These are phyloP conservation scores for Botrytis fabae DNA, from an alignment of 2,329 filamentous ascomycete genomes.

Conservation along the genomic window DNA sequence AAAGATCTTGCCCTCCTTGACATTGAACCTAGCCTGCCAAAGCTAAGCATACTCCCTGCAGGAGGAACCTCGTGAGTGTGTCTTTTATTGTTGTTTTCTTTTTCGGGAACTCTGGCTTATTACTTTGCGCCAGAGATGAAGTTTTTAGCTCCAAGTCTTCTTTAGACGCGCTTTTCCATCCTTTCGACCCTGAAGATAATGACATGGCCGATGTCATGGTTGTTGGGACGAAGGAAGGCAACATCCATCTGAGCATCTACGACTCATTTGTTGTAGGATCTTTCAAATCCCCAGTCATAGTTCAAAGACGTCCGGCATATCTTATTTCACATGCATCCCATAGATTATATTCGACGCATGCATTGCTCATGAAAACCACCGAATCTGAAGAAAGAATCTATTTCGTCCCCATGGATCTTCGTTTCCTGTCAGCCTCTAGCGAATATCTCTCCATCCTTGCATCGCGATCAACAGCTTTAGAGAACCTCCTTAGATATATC, in stretches of 20 bases:
- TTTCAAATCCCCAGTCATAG: conserved; percentile 51
- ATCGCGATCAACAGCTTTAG: conserved; percentile 81
- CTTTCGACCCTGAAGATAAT: conserved; percentile 58
- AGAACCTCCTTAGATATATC: conserved; percentile 84
- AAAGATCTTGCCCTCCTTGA: conserved; percentile 73
- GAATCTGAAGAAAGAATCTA: conserved; percentile 49
- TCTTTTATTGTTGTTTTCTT: background rate
- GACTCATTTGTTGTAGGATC: conserved; percentile 79
- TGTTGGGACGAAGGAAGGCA: conserved; percentile 69
- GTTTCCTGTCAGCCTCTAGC: conserved; percentile 75
- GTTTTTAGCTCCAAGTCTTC: conserved; percentile 41
- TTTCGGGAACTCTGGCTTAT: conserved; percentile 8
- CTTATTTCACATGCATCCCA: conserved; percentile 68
- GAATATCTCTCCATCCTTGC: conserved; percentile 82
- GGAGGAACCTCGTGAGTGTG: conserved; percentile 61
- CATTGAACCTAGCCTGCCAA: conserved; percentile 73
- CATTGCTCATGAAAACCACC: conserved; percentile 60
- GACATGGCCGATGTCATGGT: conserved; percentile 79
- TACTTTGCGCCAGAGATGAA: conserved; percentile 37
- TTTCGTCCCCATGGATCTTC: conserved; percentile 78
- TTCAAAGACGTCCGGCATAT: conserved; percentile 32
- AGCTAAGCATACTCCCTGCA: conserved; percentile 69
- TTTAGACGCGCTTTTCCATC: conserved; percentile 41
- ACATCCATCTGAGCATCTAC: conserved; percentile 77
- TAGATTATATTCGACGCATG: conserved; percentile 72